Percentiles rank a stretch among this genome's conserved stretches.
phyloP scores from a whole-genome alignment of 768 basidiomycete genomes.

The Amanita thiersii region DNA sequence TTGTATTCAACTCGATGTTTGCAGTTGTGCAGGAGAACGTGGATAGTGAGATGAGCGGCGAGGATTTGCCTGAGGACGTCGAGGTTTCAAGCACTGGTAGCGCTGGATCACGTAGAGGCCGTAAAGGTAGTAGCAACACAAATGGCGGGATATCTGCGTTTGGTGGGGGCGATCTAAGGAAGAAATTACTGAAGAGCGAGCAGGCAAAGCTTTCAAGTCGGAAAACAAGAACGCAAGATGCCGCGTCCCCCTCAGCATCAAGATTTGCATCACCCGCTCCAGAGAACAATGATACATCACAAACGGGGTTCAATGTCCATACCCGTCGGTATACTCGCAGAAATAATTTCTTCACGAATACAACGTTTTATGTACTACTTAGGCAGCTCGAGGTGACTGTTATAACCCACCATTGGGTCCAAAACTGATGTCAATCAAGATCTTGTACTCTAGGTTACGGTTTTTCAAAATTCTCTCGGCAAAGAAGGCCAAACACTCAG shows the following conservation, averaged over 20 bases:
- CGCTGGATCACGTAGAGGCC: conserved; percentile 18
- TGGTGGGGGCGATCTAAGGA: conserved; percentile 58
- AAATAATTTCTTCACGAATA: conserved; percentile 80
- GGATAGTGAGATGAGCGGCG: conserved; percentile 53
- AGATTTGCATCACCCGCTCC: conserved; percentile 55
- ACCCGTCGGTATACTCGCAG: conserved; percentile 26
- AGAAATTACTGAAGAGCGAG: conserved; percentile 76
- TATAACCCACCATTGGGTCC: neutral
- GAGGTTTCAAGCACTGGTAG: conserved; percentile 33
- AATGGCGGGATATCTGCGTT: conserved; percentile 13
- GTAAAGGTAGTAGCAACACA: conserved; percentile 18
- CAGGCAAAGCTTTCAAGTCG: conserved; percentile 64
- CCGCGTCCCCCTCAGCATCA: conserved; percentile 45
- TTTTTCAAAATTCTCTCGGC: conserved; percentile 68
- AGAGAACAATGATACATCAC: conserved; percentile 29
- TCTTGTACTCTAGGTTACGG: conserved; percentile 74
- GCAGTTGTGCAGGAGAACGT: conserved; percentile 45
- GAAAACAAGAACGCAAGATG: conserved; percentile 49
- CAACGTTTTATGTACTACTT: conserved; percentile 78
- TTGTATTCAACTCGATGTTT: conserved; percentile 63
- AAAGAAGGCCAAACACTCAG: conserved; percentile 28
- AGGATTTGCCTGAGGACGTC: conserved; percentile 30
- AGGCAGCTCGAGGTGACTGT: conserved; percentile 75
- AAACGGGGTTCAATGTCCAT: neutral
- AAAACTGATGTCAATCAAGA: conserved; percentile 30